A percentile compares a stretch with the other conserved stretches of the same genome.
These are phyloP conservation scores for Ensete ventricosum DNA, from an alignment of 176 grass and related monocot species.

Conservation along the genomic window DNA sequence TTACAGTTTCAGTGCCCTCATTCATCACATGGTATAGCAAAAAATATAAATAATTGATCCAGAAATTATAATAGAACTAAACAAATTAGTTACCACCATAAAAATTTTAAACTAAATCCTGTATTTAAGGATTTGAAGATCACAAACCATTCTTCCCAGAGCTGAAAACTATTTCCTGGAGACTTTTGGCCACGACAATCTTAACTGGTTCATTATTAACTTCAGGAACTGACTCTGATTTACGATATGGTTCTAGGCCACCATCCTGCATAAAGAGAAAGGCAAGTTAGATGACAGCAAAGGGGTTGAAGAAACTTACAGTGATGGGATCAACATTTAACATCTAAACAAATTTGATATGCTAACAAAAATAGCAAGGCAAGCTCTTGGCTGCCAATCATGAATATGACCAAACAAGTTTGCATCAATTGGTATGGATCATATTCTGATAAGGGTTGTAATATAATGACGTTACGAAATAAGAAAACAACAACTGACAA, in stretches of 20 bases:
- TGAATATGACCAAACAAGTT: background rate
- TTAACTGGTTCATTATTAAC: slow-evolving; percentile 79
- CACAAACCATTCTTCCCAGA: slow-evolving; percentile 83
- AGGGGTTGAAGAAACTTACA: background rate
- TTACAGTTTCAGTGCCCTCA: background rate
- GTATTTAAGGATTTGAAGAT: background rate
- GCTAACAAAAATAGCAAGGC: background rate
- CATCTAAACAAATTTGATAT: too few relatives aligned
- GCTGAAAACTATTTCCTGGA: slow-evolving; percentile 62
- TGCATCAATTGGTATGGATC: background rate
- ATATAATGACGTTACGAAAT: background rate
- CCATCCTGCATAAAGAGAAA: slow-evolving; percentile 45
- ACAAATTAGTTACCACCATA: background rate
- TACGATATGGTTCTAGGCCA: slow-evolving; percentile 57
- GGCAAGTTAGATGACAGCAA: background rate
- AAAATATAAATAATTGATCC: background rate
- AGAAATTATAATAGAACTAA: background rate
- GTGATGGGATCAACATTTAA: too few relatives aligned
- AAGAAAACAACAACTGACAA: too few relatives aligned
- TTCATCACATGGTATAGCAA: background rate
- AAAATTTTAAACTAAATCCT: background rate
- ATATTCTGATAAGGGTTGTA: background rate
- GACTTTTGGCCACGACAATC: slow-evolving; percentile 63
- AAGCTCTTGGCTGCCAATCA: background rate
- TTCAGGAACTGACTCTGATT: slow-evolving; percentile 83